phyloP scores from a whole-genome alignment of 2,329 filamentous ascomycete species.

The Annulohypoxylon truncatum region DNA sequence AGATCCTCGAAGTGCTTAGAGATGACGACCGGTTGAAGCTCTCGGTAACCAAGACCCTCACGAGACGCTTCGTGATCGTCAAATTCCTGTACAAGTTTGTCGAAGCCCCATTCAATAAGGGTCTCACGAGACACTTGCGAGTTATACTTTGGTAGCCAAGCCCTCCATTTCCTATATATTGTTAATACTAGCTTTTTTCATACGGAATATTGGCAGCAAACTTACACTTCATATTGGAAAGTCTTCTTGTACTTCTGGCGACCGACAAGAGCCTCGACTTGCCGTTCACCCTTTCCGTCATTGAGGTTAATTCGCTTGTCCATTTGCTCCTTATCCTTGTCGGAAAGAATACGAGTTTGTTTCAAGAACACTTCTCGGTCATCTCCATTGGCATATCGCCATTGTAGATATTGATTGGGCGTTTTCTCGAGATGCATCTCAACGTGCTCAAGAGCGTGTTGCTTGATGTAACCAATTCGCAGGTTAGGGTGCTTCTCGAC shows the following conservation, averaged over 20 bases:
- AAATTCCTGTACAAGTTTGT: slow-evolving; percentile 96
- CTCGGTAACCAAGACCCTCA: slow-evolving; percentile 95
- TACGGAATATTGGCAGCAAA: slow-evolving; percentile 26
- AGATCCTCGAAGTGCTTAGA: slow-evolving; percentile 98
- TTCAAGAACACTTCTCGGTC: slow-evolving; percentile 98
- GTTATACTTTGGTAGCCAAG: slow-evolving; percentile 92
- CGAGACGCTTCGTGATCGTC: slow-evolving; percentile 99
- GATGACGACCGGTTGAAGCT: slow-evolving; percentile 92
- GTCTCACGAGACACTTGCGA: slow-evolving; percentile 93
- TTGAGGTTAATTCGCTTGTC: slow-evolving; percentile 87
- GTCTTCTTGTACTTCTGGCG: slow-evolving; percentile 99
- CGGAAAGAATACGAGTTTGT: slow-evolving; percentile 90
- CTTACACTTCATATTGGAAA: slow-evolving; percentile 95
- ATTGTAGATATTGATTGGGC: slow-evolving; percentile 97
- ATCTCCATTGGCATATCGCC: slow-evolving; percentile 97
- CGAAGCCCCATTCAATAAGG: slow-evolving; percentile 84
- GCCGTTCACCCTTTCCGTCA: slow-evolving; percentile 81
- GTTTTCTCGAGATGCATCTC: slow-evolving; percentile 99
- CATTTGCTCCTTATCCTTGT: slow-evolving; percentile 89
- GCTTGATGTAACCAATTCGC: slow-evolving; percentile 99
- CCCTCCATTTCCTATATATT: slow-evolving; percentile 82
- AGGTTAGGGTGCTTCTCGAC: slow-evolving; percentile 99
- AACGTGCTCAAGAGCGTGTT: slow-evolving; percentile 98
- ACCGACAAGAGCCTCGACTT: slow-evolving; percentile 90
- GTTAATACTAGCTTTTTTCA: slow-evolving; percentile 45